Evolutionary conservation across 2,329 filamentous ascomycete species (phyloP), one percentile per base, ranked within the genome.

Genomic region (Venturia pyrina): DNA sequence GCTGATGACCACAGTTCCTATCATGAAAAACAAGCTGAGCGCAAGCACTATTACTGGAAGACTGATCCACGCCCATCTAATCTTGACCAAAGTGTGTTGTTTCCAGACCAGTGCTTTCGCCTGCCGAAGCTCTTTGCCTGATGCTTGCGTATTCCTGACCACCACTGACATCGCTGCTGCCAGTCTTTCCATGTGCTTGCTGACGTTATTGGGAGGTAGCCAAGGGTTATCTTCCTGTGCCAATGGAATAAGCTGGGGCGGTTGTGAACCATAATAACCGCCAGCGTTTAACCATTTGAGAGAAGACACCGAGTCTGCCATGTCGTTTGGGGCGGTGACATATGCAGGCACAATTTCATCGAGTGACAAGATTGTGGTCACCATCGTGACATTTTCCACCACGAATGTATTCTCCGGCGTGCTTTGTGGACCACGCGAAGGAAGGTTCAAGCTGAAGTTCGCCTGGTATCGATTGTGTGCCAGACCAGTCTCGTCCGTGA

Each of bases 31-130:
- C 0, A 74, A 46, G 10, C 65, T 71, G 1, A 73, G 61, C 1
- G 70, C 0, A 0, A 74, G 64, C 0, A 75, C 67, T 0, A 66
- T 11, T 0, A 74, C 28, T 1, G 73, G 74, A 15, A 75, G 70
- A 0, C 62, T 63, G 1, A 75, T 68, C 72, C 72, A 75, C 17
- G 15, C 66, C 73, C 73, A 75, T 17, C 50, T 28, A 0, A 74
- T 65, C 0, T 13, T 6, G 0, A 75, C 53, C 57, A 63, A 68
- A 0, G 44, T 70, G 44, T 70, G 66, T n/a, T 37, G 63, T 5
- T 34, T 66, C 21, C 44, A 73, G 0, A 70, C 68, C 1, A 66
- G 28, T 1, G 67, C 67, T 11, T 43, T 3, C 7, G 64, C 66
- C 2, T n/a, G 3, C n/a, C 60, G 53, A 11, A 53, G 32, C 15